Conservation (phyloP, 805 yeast genomes). For the Metschnikowia amazonensis region DNA sequence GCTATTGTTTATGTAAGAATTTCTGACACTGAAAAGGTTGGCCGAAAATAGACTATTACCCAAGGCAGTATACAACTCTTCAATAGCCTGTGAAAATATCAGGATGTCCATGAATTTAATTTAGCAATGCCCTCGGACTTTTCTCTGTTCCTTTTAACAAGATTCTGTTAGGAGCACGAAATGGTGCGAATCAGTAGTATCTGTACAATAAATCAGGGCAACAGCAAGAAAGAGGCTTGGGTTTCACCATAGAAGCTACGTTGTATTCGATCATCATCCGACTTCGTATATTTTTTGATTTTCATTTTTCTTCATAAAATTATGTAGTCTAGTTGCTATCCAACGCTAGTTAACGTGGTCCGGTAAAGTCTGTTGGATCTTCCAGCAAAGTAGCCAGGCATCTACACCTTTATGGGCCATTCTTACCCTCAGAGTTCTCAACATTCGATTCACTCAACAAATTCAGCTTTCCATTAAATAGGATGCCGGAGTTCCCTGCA, state of each 20-base stretch:
- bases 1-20: constrained; percentile 10
- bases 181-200: not conserved
- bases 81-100: not conserved
- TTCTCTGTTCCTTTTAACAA: too few species aligned
- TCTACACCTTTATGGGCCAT: not conserved
- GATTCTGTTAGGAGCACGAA: not conserved
- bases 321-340: not conserved
- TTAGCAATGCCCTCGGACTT: too few species aligned
- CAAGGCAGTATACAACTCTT: not conserved
- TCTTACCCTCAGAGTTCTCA: constrained; percentile 13
- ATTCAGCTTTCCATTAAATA: constrained; percentile 48
- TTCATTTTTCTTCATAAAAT: not conserved
- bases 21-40: constrained; percentile 6
- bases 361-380: not conserved
- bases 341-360: not conserved
- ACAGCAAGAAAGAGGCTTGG: not conserved
- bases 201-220: not conserved
- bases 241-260: not conserved
- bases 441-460: constrained; percentile 50
- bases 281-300: not conserved
- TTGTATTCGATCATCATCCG: not conserved
- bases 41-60: not conserved
- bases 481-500: constrained; percentile 41
- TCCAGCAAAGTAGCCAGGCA: not conserved
- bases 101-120: not conserved